phyloP scores from a whole-genome alignment of 2,329 filamentous ascomycete genomes.

The Botryotinia convoluta region DNA sequence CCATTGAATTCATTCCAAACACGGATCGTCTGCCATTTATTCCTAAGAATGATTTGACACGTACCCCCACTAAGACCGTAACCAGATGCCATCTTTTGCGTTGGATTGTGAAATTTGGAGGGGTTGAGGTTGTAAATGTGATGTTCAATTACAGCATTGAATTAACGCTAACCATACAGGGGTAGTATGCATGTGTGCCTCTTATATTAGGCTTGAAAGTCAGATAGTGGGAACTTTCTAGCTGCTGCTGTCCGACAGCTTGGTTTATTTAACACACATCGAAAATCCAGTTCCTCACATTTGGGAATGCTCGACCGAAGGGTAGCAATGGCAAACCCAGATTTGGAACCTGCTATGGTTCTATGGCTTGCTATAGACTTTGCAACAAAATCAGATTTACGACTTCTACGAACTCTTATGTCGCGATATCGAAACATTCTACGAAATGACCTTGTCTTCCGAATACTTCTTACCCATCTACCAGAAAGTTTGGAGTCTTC shows the following conservation, averaged over 20 bases:
- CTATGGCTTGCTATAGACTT: slow-evolving; percentile 71
- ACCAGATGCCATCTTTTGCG: slow-evolving; percentile 68
- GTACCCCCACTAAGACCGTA: slow-evolving; percentile 78
- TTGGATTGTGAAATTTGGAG: slow-evolving; percentile 28
- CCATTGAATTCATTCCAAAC: slow-evolving; percentile 23
- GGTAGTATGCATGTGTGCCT: background rate
- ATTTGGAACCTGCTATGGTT: slow-evolving; percentile 64
- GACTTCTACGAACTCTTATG: slow-evolving; percentile 59
- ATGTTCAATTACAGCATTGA: slow-evolving; percentile 24
- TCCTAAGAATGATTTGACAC: slow-evolving; percentile 37
- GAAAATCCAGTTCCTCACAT: background rate
- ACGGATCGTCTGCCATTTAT: background rate
- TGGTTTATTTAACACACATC: background rate
- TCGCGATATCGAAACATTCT: slow-evolving; percentile 57
- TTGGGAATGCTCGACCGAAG: slow-evolving; percentile 16
- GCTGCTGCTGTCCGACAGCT: slow-evolving; percentile 17
- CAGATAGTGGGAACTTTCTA: slow-evolving; percentile 3
- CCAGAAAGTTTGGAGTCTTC: slow-evolving; percentile 66
- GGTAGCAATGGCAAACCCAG: slow-evolving; percentile 37
- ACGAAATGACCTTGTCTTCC: slow-evolving; percentile 62
- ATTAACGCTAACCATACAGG: slow-evolving; percentile 6
- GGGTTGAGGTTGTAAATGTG: slow-evolving; percentile 27
- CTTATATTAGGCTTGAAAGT: background rate
- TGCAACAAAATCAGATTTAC: slow-evolving; percentile 63
- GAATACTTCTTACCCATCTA: slow-evolving; percentile 72